phyloP scores from a whole-genome alignment of 148 eudicot genomes.

The Diospyros kaki region DNA sequence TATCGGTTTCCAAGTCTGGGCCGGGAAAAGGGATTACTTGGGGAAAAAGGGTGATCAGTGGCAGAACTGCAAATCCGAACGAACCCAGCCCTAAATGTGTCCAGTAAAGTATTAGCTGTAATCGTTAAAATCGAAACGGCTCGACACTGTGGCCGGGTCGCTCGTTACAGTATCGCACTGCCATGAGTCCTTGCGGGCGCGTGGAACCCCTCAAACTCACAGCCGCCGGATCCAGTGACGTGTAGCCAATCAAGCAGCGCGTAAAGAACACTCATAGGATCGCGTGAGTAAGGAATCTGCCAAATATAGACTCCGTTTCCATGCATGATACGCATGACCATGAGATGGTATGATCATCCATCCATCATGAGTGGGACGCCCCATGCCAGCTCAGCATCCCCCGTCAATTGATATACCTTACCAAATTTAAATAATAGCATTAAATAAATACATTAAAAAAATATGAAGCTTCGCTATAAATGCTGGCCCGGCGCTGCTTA shows the following conservation, averaged over 20 bases:
- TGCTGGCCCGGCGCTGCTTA: conserved; percentile 24
- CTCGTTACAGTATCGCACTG: neutral
- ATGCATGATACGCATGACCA: conserved; percentile 32
- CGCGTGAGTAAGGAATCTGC: neutral
- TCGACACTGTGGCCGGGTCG: neutral
- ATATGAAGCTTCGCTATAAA: conserved; percentile 19
- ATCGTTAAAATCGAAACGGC: neutral
- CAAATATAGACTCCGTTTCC: neutral
- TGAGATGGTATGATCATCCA: conserved; percentile 33
- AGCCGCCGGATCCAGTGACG: neutral
- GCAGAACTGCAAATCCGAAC: neutral
- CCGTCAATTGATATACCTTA: neutral
- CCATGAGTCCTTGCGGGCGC: too few relatives aligned
- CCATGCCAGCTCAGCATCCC: conserved; percentile 25
- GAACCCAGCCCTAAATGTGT: neutral
- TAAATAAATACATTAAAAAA: neutral
- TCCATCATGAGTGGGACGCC: conserved; percentile 18
- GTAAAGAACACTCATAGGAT: neutral
- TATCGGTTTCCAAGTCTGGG: too few relatives aligned
- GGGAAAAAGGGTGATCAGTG: neutral
- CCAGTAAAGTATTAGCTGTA: neutral
- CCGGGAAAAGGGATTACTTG: neutral
- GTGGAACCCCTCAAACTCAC: too few relatives aligned
- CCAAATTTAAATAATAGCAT: neutral
- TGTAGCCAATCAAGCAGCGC: neutral